A percentile compares a stretch with the other conserved stretches of the same genome.
phyloP scores from a whole-genome alignment of 2,329 filamentous ascomycete species.

The Cercospora canescens region DNA sequence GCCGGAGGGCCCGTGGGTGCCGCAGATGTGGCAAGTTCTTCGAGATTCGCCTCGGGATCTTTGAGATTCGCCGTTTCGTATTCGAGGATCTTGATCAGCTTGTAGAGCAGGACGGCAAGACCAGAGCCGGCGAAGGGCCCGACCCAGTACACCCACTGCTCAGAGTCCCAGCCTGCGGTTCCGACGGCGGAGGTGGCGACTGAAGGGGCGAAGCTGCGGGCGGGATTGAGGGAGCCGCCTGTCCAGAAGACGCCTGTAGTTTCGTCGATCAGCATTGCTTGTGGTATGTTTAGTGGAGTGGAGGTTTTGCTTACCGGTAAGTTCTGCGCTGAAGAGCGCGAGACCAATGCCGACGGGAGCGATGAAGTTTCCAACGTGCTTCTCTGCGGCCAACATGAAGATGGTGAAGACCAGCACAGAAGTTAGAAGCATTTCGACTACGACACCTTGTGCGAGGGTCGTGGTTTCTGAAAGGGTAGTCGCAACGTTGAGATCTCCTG shows the following conservation, averaged over 20 bases:
- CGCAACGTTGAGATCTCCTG: conserved; percentile 36
- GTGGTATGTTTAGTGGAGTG: background rate
- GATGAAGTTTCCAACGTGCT: conserved; percentile 36
- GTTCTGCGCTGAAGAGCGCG: conserved; percentile 27
- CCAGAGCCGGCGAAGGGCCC: conserved; percentile 49
- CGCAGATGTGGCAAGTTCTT: background rate
- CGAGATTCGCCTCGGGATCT: background rate
- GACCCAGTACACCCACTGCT: conserved; percentile 55
- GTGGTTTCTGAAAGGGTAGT: conserved; percentile 37
- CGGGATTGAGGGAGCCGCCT: conserved; percentile 37
- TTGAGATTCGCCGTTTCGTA: conserved; percentile 53
- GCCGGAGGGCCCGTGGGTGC: background rate
- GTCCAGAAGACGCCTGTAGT: conserved; percentile 29
- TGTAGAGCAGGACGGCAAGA: conserved; percentile 50
- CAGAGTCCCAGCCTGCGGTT: conserved; percentile 17
- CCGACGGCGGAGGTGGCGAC: conserved; percentile 20
- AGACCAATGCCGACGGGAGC: conserved; percentile 31
- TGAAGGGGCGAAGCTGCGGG: conserved; percentile 35
- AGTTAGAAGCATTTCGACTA: conserved; percentile 38
- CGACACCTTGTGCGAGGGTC: conserved; percentile 38
- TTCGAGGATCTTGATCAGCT: conserved; percentile 50
- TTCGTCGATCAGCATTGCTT: background rate
- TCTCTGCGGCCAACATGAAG: conserved; percentile 39
- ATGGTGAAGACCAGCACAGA: conserved; percentile 34
- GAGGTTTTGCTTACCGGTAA: conserved; percentile 12